These are phyloP conservation scores for Cercospora sp. DNA, from an alignment of 2,329 filamentous ascomycete genomes.

Conservation along the genomic window DNA sequence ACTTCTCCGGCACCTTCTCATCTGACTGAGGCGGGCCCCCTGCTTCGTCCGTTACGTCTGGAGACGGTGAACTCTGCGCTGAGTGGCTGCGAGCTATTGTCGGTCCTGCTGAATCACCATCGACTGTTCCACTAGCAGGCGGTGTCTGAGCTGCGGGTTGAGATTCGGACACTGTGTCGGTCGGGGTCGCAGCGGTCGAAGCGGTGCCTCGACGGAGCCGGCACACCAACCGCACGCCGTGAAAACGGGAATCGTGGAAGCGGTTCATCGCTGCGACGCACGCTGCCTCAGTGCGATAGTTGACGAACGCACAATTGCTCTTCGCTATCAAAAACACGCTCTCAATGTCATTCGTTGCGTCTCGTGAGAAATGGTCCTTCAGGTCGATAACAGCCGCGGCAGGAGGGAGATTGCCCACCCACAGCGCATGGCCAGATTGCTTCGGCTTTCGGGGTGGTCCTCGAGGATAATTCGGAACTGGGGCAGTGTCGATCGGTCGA, in stretches of 20 bases:
- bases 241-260: conserved; percentile 88
- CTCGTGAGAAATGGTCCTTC: conserved; percentile 86
- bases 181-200: conserved; percentile 17
- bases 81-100: conserved; percentile 30
- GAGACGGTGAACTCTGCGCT: conserved; percentile 7
- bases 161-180: conserved; percentile 26
- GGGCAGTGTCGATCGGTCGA: conserved; percentile 25
- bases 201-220: conserved; percentile 62
- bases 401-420: conserved; percentile 91
- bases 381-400: conserved; percentile 77
- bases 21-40: conserved; percentile 8
- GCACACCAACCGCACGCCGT: conserved; percentile 82
- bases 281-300: conserved; percentile 78
- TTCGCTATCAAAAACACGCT: conserved; percentile 94
- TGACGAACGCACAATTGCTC: conserved; percentile 96
- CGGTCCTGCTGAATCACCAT: conserved; percentile 22
- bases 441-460: conserved; percentile 68
- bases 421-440: conserved; percentile 81
- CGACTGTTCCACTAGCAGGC: conserved; percentile 10
- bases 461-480: conserved; percentile 48
- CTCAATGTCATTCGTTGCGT: conserved; percentile 73
- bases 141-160: conserved; percentile 19
- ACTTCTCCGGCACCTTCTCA: conserved; percentile 66
- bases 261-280: conserved; percentile 76
- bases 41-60: background rate